A percentile compares a stretch with the other conserved stretches of the same genome.
Evolutionary conservation across 495 filamentous ascomycete species (phyloP).

Genomic region (Aspergillus ellipticus): DNA sequence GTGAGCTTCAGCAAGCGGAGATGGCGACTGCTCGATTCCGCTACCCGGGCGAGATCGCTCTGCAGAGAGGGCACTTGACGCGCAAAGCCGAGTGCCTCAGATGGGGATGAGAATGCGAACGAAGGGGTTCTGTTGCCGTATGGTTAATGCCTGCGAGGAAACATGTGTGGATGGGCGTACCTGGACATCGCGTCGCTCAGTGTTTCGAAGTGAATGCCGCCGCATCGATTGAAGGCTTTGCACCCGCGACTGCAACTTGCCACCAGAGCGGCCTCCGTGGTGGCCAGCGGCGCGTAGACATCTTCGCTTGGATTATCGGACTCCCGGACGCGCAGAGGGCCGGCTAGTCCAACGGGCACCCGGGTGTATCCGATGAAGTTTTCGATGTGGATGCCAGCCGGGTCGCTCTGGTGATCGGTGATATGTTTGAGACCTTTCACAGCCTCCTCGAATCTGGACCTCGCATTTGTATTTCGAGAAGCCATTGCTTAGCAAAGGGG

Average conservation of each 20-base stretch:
- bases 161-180: no score
- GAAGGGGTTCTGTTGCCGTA: neutral
- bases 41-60: conserved; percentile 3
- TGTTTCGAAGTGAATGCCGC: conserved; percentile 10
- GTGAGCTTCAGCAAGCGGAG: neutral
- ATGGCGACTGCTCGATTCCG: conserved; percentile 13
- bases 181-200: conserved; percentile 11
- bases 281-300: conserved; percentile 12
- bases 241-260: conserved; percentile 15
- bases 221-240: conserved; percentile 8
- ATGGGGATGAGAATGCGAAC: conserved; percentile 7
- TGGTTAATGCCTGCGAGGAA: no score
- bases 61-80: neutral
- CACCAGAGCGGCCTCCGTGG: conserved; percentile 12
- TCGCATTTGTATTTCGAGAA: no score
- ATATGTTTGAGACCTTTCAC: neutral
- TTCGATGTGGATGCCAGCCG: conserved; percentile 6
- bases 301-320: neutral
- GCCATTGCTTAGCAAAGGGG: no score
- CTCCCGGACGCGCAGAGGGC: conserved; percentile 6
- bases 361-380: conserved; percentile 14
- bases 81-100: conserved; percentile 7
- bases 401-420: neutral
- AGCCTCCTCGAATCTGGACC: no score
- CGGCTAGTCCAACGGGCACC: conserved; percentile 13